Conservation (phyloP, 2,329 filamentous ascomycete species). For the Ustulina deusta region DNA sequence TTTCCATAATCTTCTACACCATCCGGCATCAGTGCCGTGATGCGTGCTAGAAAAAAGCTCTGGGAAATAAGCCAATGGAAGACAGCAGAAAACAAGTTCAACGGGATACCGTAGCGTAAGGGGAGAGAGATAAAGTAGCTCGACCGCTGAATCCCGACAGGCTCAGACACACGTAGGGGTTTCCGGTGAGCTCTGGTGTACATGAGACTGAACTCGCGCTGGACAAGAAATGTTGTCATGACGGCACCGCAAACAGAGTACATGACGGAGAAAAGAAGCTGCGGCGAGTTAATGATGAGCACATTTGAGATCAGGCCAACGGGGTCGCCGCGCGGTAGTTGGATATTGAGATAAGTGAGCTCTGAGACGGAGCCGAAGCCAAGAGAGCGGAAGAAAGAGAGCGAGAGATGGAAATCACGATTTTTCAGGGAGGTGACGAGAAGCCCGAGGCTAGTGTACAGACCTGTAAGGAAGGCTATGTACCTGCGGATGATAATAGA, state of each 20-base stretch:
- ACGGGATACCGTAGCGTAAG: constrained; percentile 57
- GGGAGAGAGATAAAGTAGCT: constrained; percentile 61
- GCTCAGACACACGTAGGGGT: constrained; percentile 57
- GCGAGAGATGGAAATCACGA: constrained; percentile 36
- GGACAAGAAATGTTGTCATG: constrained; percentile 60
- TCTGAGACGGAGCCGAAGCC: constrained; percentile 49
- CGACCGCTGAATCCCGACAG: constrained; percentile 55
- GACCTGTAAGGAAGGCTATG: constrained; percentile 31
- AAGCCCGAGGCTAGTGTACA: constrained; percentile 30
- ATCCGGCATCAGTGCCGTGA: constrained; percentile 47
- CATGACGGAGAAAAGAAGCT: constrained; percentile 59
- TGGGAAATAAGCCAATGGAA: constrained; percentile 64
- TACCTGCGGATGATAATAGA: constrained; percentile 25
- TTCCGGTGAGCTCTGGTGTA: constrained; percentile 48
- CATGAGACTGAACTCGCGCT: constrained; percentile 60
- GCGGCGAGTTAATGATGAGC: constrained; percentile 60
- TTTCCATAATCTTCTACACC: constrained; percentile 43
- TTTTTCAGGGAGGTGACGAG: constrained; percentile 35
- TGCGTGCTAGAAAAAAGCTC: constrained; percentile 58
- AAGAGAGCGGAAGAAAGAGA: constrained; percentile 45
- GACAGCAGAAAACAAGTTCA: constrained; percentile 52
- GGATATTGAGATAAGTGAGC: constrained; percentile 47
- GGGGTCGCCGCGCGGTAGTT: constrained; percentile 46
- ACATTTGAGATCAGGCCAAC: constrained; percentile 50
- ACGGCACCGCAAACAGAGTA: constrained; percentile 60